phyloP scores from a whole-genome alignment of 2,329 filamentous ascomycete genomes.

The Penicillium sp. region DNA sequence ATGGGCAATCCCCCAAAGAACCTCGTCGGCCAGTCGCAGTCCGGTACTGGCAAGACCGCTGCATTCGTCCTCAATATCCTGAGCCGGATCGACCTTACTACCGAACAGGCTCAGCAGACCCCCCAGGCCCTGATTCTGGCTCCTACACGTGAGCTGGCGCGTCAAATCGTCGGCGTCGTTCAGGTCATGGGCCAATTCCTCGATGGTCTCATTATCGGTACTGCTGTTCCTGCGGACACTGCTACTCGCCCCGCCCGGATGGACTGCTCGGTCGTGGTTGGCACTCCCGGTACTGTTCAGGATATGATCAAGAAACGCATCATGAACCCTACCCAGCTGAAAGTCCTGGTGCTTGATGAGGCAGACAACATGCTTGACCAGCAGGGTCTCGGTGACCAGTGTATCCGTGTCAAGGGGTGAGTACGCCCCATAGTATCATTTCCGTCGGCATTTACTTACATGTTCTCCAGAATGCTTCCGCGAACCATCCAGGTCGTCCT shows the following conservation, averaged over 20 bases:
- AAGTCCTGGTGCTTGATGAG: constrained; percentile 88
- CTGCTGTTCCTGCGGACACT: constrained; percentile 75
- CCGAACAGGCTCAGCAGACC: constrained; percentile 52
- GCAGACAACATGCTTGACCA: constrained; percentile 99
- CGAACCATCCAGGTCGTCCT: constrained; percentile 79
- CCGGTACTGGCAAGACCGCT: constrained; percentile 95
- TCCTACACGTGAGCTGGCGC: constrained; percentile 83
- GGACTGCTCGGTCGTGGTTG: constrained; percentile 77
- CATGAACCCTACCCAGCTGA: constrained; percentile 69
- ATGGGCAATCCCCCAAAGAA: constrained; percentile 83
- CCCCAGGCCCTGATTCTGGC: constrained; percentile 89
- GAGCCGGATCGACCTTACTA: constrained; percentile 73
- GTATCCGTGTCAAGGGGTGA: constrained; percentile 80
- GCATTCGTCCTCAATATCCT: constrained; percentile 93
- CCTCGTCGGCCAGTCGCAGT: constrained; percentile 98
- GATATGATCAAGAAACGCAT: constrained; percentile 77
- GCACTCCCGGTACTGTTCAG: constrained; percentile 89
- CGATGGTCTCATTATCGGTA: constrained; percentile 69
- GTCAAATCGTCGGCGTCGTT: constrained; percentile 88
- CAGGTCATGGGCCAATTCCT: constrained; percentile 81
- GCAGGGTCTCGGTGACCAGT: constrained; percentile 93
- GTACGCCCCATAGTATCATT: constrained; percentile 28
- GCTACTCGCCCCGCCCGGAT: constrained; percentile 67
- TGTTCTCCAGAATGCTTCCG: constrained; percentile 63
- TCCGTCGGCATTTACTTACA: constrained; percentile 31